Evolutionary conservation across 129 eudicot genomes (phyloP).

Genomic region (carrot (Daucus carota)): DNA sequence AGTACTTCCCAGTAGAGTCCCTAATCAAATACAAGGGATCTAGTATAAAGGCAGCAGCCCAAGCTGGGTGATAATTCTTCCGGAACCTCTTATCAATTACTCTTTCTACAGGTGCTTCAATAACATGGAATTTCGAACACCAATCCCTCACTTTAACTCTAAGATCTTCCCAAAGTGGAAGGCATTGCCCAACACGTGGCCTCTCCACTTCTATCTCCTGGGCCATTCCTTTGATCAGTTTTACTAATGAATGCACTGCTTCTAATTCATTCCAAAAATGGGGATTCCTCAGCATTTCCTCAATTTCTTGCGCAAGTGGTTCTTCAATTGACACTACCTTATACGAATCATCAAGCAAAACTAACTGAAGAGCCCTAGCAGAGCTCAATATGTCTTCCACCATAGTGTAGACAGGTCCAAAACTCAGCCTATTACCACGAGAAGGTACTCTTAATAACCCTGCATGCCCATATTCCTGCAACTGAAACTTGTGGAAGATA

Average conservation of each 20-base stretch:
- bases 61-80: conserved; percentile 89
- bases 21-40: conserved; percentile 76
- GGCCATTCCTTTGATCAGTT: conserved; percentile 56
- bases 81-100: conserved; percentile 62
- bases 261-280: conserved; percentile 88
- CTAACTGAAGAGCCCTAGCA: conserved; percentile 62
- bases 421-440: conserved; percentile 34
- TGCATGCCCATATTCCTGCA: conserved; percentile 69
- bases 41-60: conserved; percentile 94
- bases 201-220: conserved; percentile 66
- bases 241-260: conserved; percentile 67
- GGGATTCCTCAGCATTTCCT: conserved; percentile 70
- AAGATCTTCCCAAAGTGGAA: conserved; percentile 89
- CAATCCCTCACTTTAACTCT: conserved; percentile 63
- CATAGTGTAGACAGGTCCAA: conserved; percentile 49
- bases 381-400: conserved; percentile 73
- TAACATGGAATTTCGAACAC: conserved; percentile 58
- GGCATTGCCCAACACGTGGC: conserved; percentile 78
- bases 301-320: conserved; percentile 55
- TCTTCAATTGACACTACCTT: conserved; percentile 61
- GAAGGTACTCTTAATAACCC: conserved; percentile 57
- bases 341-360: conserved; percentile 58
- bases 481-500: conserved; percentile 61
- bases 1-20: conserved; percentile 73
- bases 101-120: conserved; percentile 57